These are phyloP conservation scores for Nemania sp. DNA, from an alignment of 2,329 filamentous ascomycete genomes.

Conservation along the genomic window DNA sequence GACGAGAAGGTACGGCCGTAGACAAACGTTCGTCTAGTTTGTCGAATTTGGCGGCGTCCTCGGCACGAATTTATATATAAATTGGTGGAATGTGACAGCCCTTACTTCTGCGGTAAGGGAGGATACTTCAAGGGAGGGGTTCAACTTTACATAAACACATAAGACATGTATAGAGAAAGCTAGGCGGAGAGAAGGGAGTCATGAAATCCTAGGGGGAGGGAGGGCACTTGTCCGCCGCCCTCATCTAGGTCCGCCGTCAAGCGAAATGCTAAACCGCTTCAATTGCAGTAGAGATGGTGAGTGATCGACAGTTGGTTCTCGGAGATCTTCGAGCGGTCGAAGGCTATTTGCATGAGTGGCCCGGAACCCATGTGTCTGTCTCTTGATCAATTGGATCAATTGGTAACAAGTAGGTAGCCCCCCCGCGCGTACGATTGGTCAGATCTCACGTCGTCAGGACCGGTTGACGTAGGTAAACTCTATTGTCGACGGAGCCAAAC, in stretches of 20 bases:
- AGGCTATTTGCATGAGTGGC: constrained; percentile 30
- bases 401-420: neutral
- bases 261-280: neutral
- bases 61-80: constrained; percentile 18
- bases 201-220: constrained; percentile 33
- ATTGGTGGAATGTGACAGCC: constrained; percentile 25
- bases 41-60: neutral
- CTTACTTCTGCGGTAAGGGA: constrained; percentile 7
- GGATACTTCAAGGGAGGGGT: constrained; percentile 23
- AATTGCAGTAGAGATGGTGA: constrained; percentile 20
- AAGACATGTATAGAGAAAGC: neutral
- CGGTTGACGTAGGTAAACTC: constrained; percentile 33
- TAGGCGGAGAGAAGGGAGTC: constrained; percentile 32
- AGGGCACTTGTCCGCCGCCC: constrained; percentile 14
- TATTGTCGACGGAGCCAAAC: constrained; percentile 33
- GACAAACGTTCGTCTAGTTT: neutral
- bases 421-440: constrained; percentile 36
- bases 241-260: constrained; percentile 20
- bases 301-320: constrained; percentile 45
- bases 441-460: constrained; percentile 3
- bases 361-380: constrained; percentile 41
- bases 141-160: constrained; percentile 11
- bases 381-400: neutral
- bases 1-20: neutral
- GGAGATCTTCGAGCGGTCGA: constrained; percentile 42